Percentiles rank a stretch among this genome's conserved stretches.
Conservation (phyloP, 768 basidiomycete genomes). For the Mycena rebaudengoi region DNA sequence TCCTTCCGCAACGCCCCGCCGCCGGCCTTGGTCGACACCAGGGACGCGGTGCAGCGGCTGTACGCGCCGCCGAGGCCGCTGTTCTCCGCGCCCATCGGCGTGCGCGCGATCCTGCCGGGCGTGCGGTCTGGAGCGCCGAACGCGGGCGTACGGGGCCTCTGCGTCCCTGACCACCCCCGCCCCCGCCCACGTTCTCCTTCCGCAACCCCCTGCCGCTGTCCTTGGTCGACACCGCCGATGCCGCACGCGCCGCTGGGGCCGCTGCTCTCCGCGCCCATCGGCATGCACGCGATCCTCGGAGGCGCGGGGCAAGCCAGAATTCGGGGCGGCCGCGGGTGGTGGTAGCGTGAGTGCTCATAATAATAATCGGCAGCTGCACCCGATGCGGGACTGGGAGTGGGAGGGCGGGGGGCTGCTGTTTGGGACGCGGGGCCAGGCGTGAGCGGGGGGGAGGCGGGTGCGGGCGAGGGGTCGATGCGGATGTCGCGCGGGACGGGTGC, state of each 20-base stretch:
- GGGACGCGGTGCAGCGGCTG: constrained; percentile 19
- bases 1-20: constrained; percentile 68
- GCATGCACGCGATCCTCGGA: constrained; percentile 71
- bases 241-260: too few species aligned
- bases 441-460: too few species aligned
- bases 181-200: too few species aligned
- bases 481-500: constrained; percentile 52
- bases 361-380: too few species aligned
- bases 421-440: too few species aligned
- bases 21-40: constrained; percentile 30
- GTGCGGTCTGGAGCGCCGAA: constrained; percentile 62
- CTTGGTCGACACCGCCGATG: too few species aligned
- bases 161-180: too few species aligned
- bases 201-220: too few species aligned
- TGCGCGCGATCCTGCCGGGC: constrained; percentile 74
- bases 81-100: constrained; percentile 73
- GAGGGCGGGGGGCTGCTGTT: background rate
- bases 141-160: background rate
- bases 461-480: constrained; percentile 9
- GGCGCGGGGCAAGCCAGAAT: constrained; percentile 65
- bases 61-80: constrained; percentile 40
- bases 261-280: constrained; percentile 75
- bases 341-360: too few species aligned
- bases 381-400: background rate
- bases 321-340: too few species aligned